Evolutionary conservation across 2,329 filamentous ascomycete genomes (phyloP).

Genomic region (Aspergillus persii): DNA sequence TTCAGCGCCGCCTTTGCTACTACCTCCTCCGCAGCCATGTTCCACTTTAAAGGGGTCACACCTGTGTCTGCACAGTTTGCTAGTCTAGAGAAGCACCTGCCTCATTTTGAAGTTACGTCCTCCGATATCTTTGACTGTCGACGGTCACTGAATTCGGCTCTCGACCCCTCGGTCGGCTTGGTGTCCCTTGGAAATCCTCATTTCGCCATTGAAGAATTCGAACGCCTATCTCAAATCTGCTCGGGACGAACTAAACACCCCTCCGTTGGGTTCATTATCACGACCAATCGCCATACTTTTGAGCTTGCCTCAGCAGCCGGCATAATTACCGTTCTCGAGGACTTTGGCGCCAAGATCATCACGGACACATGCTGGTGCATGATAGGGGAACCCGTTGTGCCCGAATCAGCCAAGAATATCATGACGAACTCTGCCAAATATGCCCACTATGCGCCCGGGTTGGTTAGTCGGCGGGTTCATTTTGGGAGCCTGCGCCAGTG

Average conservation of each 20-base stretch:
- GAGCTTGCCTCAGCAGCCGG: conserved; percentile 26
- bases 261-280: conserved; percentile 16
- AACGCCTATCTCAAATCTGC: conserved; percentile 31
- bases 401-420: neutral
- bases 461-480: conserved; percentile 22
- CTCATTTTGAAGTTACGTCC: neutral
- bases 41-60: conserved; percentile 43
- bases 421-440: conserved; percentile 48
- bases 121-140: conserved; percentile 13
- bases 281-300: conserved; percentile 20
- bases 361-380: conserved; percentile 53
- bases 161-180: conserved; percentile 29
- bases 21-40: conserved; percentile 44
- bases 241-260: conserved; percentile 22
- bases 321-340: conserved; percentile 28
- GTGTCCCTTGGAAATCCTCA: conserved; percentile 49
- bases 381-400: conserved; percentile 43
- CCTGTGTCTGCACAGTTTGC: conserved; percentile 32
- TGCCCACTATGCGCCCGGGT: conserved; percentile 41
- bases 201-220: conserved; percentile 42
- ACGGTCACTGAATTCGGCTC: conserved; percentile 20
- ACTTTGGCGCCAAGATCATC: conserved; percentile 41
- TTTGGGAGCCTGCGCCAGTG: conserved; percentile 28
- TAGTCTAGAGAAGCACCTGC: conserved; percentile 6
- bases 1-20: conserved; percentile 49